These are phyloP conservation scores for Penicillium sp. DNA, from an alignment of 2,329 filamentous ascomycete genomes.

Conservation along the genomic window DNA sequence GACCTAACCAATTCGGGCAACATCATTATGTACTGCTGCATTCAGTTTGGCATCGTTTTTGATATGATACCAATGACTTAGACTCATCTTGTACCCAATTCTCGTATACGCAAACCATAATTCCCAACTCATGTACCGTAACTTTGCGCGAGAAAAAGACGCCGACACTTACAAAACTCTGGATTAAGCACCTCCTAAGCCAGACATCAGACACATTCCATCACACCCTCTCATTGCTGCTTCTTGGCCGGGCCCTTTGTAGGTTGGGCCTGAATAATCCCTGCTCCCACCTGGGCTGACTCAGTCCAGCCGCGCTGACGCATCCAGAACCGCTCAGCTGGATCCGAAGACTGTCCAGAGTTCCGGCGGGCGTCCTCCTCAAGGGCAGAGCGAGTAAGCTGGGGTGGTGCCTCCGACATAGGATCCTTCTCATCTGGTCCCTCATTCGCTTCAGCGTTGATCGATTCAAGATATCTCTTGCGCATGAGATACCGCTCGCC, in stretches of 20 bases:
- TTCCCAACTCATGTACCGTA: neutral
- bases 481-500: constrained; percentile 78
- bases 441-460: constrained; percentile 24
- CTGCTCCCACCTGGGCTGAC: constrained; percentile 41
- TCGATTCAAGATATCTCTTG: constrained; percentile 69
- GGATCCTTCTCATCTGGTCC: constrained; percentile 18
- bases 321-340: constrained; percentile 46
- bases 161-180: neutral
- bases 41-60: neutral
- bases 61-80: neutral
- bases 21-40: neutral
- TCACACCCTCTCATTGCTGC: constrained; percentile 27
- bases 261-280: constrained; percentile 41
- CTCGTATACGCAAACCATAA: neutral
- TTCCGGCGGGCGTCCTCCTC: constrained; percentile 46
- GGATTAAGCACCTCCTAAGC: neutral
- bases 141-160: neutral
- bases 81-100: neutral
- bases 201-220: neutral
- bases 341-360: constrained; percentile 34
- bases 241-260: constrained; percentile 34
- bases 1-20: neutral
- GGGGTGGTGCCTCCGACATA: constrained; percentile 14
- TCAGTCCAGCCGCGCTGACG: constrained; percentile 49
- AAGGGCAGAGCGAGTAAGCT: constrained; percentile 39